These are phyloP conservation scores for Globisporangium abappressorium DNA, from an alignment of 352 stramenopile species.

Conservation along the genomic window DNA sequence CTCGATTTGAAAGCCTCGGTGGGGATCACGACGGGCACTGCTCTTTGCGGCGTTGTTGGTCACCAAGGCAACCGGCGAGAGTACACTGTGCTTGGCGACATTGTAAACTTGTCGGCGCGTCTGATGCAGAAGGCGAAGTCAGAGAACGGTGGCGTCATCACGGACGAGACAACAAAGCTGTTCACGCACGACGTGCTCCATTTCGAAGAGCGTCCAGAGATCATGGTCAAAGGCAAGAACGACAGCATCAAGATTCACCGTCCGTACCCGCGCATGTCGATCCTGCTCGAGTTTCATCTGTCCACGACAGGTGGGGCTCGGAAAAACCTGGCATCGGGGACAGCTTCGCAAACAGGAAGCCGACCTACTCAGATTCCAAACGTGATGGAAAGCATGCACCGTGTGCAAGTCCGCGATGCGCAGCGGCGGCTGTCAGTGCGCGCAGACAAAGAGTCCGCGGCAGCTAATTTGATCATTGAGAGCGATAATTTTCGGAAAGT, in stretches of 20 bases:
- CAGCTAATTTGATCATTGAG: conserved; percentile 50
- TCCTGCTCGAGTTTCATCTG: conserved; percentile 70
- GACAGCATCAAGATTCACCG: conserved; percentile 88
- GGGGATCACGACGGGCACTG: conserved; percentile 90
- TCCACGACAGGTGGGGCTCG: conserved; percentile 25
- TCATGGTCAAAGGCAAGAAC: conserved; percentile 93
- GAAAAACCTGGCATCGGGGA: conserved; percentile 12
- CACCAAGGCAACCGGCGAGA: conserved; percentile 89
- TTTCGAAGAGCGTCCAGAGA: conserved; percentile 85
- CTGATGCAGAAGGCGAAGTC: conserved; percentile 91
- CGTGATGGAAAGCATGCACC: conserved; percentile 85
- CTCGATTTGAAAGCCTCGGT: conserved; percentile 82
- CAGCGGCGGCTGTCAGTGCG: conserved; percentile 59
- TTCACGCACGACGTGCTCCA: conserved; percentile 85
- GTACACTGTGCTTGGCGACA: conserved; percentile 93
- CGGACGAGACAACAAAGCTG: conserved; percentile 82
- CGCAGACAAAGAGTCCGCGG: conserved; percentile 44
- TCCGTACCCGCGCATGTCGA: conserved; percentile 86
- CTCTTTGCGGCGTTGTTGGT: conserved; percentile 91
- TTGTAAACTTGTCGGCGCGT: conserved; percentile 91
- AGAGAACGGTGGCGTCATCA: conserved; percentile 84
- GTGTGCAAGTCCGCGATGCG: conserved; percentile 79
- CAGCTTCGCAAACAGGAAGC: background rate
- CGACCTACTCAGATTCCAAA: conserved; percentile 58
- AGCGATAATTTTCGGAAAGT: conserved; percentile 56